Base-by-base conservation (phyloP, 768 basidiomycete species). In the Exidia glandulosa region DNA sequence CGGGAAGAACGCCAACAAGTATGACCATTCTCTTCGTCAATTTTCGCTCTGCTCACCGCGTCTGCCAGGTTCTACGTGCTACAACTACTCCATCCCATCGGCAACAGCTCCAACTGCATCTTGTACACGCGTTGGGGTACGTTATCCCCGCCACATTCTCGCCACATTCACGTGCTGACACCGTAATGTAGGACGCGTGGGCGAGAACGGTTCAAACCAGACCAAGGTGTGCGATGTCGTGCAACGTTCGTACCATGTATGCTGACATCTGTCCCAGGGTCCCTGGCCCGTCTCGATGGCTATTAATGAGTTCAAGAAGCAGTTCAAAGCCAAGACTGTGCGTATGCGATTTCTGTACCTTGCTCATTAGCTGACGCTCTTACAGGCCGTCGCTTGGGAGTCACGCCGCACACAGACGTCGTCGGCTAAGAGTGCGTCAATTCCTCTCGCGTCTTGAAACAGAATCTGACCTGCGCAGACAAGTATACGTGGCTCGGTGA, bases 401-500 rank as follows among this genome's bases (percentile, higher is more conserved):
- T 60, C 74, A 14, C 68, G 82, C 23, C 71, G 25, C 1, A 54
- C 50, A 9, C 13, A 27, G 27, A n/a, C 50, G 6, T 54, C 50
- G 3, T 54, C 50, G 30, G 50, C 50, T 4, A 54, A 54, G 30
- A 54, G 50, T 54, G 30, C 10, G 50, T 54, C 1, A 9, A 29
- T 14, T 13, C 6, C 6, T 29, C 19, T 50, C 16, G 52, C 36
- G 29, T 61, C 25, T 45, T 32, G 23, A 36, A 14, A 52, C 54
- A 34, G 16, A 7, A 41, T 23, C 36, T 45, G 10, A n/a, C 32
- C 32, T n/a, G 16, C 27, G 14, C 60, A 82, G 83, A 81, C 27
- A 85, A 85, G 73, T 85, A 85, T 60, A 73, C 71, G 3, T 84
- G 79, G 77, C 69, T 85, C n/a, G 82, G 81, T 80, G 63, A 10